phyloP scores from a whole-genome alignment of 1,139 yeast genomes.

The Pichia kudriavzevii region DNA sequence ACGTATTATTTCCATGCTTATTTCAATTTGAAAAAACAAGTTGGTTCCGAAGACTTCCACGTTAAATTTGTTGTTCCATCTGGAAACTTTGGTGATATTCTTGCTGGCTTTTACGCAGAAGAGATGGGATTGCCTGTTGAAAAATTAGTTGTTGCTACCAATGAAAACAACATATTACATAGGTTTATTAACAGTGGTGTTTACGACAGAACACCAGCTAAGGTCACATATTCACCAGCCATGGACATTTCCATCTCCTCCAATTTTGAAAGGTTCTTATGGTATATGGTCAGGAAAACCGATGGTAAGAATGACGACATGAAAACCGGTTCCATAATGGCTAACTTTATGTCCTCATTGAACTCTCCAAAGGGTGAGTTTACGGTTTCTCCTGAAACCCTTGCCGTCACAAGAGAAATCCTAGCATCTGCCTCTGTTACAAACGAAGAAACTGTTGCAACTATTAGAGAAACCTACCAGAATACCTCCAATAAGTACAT shows the following conservation, averaged over 20 bases:
- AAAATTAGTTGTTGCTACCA: constrained; percentile 85
- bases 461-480: constrained; percentile 65
- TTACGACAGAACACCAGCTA: constrained; percentile 70
- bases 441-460: constrained; percentile 65
- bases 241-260: constrained; percentile 96
- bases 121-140: constrained; percentile 93
- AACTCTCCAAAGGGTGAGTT: constrained; percentile 65
- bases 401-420: constrained; percentile 56
- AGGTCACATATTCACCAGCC: constrained; percentile 92
- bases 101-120: constrained; percentile 93
- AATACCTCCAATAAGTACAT: constrained; percentile 62
- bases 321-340: constrained; percentile 69
- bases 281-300: constrained; percentile 82
- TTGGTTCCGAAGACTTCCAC: constrained; percentile 33
- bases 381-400: constrained; percentile 56
- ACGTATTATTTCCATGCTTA: constrained; percentile 92
- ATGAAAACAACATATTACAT: constrained; percentile 88
- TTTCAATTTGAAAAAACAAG: constrained; percentile 56
- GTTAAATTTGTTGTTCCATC: constrained; percentile 91
- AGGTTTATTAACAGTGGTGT: constrained; percentile 83
- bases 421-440: constrained; percentile 77
- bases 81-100: constrained; percentile 95
- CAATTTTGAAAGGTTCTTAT: constrained; percentile 89
- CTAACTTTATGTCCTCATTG: constrained; percentile 72
- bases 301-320: constrained; percentile 47